Percentiles rank a stretch among this genome's conserved stretches.
Conservation (phyloP, 139 green algal genomes). For the Nannochloris sp. region DNA sequence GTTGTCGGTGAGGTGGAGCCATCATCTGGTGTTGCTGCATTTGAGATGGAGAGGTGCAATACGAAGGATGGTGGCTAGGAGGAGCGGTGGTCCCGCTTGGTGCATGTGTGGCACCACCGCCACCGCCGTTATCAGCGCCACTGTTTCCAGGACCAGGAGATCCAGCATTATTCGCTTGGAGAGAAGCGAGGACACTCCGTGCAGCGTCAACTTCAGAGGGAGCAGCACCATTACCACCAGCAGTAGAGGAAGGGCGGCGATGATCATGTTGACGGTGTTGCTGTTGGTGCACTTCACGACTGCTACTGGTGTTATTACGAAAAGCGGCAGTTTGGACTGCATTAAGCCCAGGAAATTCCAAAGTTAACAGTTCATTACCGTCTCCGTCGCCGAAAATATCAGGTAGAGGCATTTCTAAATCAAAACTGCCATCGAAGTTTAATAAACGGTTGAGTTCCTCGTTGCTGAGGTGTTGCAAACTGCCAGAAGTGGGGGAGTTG, state of each 20-base stretch:
- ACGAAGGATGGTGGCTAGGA: background rate
- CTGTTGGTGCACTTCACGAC: background rate
- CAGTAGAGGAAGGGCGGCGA: no score
- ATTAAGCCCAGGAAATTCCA: background rate
- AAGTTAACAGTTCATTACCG: background rate
- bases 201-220: no score
- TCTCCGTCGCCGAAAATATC: background rate
- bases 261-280: background rate
- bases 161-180: no score
- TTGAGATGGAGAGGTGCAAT: background rate
- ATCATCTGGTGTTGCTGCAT: background rate
- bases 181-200: conserved; percentile 1
- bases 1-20: background rate
- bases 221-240: no score
- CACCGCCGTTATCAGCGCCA: no score
- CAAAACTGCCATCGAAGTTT: background rate
- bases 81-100: no score
- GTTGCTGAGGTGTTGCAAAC: background rate
- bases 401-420: background rate
- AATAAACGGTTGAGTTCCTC: background rate
- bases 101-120: no score
- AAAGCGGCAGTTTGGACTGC: background rate
- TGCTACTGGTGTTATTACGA: background rate
- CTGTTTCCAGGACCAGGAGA: no score
- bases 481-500: no score